phyloP scores from a whole-genome alignment of 306 rosid genomes.

The Glycine tomentella region DNA sequence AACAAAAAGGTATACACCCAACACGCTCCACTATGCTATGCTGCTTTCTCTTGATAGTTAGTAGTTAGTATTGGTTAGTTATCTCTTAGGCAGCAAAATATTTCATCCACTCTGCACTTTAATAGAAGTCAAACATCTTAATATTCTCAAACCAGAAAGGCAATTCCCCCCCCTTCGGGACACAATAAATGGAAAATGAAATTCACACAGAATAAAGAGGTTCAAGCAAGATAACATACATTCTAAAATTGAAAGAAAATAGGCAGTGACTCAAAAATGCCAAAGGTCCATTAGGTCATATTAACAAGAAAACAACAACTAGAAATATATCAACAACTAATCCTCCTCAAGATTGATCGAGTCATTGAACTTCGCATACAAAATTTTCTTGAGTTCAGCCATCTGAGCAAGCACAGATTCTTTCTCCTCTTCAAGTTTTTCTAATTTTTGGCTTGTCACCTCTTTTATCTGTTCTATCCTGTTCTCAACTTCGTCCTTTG shows the following conservation, averaged over 20 bases:
- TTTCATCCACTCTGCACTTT: neutral
- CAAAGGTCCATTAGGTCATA: constrained; percentile 35
- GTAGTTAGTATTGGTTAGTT: neutral
- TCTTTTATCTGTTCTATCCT: constrained; percentile 82
- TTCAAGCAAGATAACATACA: constrained; percentile 30
- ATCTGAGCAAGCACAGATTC: constrained; percentile 76
- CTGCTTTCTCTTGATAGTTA: neutral
- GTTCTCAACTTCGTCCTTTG: constrained; percentile 85
- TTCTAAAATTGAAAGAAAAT: constrained; percentile 24
- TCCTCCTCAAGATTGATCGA: constrained; percentile 99
- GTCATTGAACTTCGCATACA: constrained; percentile 92
- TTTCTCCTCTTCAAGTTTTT: constrained; percentile 79
- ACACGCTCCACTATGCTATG: neutral
- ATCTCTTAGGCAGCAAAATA: neutral
- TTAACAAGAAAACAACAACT: neutral
- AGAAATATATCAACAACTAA: constrained; percentile 48
- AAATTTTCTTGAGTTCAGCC: constrained; percentile 77
- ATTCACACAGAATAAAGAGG: neutral
- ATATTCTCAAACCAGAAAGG: neutral
- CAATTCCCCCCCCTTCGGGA: neutral
- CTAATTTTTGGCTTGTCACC: constrained; percentile 71
- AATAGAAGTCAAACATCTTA: neutral
- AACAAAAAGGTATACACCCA: neutral
- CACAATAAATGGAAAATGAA: neutral
- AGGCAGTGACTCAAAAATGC: constrained; percentile 5